Percentiles rank a stretch among this genome's conserved stretches.
Evolutionary conservation across 2,329 filamentous ascomycete species (phyloP).

Genomic region (Thermoascus crustaceus): DNA sequence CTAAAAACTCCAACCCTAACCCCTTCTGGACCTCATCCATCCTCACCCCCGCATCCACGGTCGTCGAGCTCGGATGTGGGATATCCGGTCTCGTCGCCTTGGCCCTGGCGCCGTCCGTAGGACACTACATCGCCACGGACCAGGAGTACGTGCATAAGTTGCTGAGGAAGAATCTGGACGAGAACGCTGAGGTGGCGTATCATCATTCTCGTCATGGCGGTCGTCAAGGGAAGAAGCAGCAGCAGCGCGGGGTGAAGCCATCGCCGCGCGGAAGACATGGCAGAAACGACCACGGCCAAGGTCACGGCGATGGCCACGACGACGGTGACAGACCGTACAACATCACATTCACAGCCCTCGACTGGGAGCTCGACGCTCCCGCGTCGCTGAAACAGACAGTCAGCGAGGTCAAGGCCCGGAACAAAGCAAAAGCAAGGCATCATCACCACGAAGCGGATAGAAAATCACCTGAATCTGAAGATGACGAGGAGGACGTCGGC

Average conservation of each 20-base stretch:
- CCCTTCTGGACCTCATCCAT: conserved; percentile 51
- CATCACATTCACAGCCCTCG: conserved; percentile 55
- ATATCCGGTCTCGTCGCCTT: conserved; percentile 74
- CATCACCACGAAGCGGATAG: too few relatives aligned
- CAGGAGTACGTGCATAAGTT: conserved; percentile 75
- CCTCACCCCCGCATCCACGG: conserved; percentile 47
- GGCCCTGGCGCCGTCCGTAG: conserved; percentile 53
- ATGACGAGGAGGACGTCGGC: conserved; percentile 27
- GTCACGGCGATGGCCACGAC: conserved; percentile 5
- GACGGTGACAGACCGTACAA: conserved; percentile 20
- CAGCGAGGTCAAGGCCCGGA: too few relatives aligned
- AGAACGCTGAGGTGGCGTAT: conserved; percentile 16
- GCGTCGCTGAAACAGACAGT: conserved; percentile 29
- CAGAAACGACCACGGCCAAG: conserved; percentile 8
- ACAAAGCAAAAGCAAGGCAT: too few relatives aligned
- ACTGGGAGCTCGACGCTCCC: conserved; percentile 65
- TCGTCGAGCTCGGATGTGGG: conserved; percentile 83
- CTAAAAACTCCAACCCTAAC: conserved; percentile 48
- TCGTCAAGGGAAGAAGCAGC: neutral
- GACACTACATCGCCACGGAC: conserved; percentile 71
- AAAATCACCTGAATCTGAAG: conserved; percentile 1
- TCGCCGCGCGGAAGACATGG: conserved; percentile 6
- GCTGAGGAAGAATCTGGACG: conserved; percentile 65
- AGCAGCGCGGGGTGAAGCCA: conserved; percentile 4
- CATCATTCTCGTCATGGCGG: neutral